Evolutionary conservation across 2,329 filamentous ascomycete species (phyloP), one percentile per base, ranked within the genome.

Genomic region (Venturia effusa): DNA sequence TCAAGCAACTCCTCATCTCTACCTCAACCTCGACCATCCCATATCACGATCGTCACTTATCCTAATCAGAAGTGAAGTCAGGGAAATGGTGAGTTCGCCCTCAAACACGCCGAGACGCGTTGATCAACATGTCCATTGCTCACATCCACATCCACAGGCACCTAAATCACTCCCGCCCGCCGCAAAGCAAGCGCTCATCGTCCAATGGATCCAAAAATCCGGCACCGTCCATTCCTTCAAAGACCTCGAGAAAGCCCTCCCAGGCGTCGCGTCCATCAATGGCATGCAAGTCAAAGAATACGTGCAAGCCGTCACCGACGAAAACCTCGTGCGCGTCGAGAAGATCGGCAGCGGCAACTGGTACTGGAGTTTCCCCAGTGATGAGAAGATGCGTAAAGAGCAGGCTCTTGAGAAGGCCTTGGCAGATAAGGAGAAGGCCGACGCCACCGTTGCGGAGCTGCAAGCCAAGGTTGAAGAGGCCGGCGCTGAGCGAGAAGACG

Each of bases 321-420:
- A 88, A 64, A 79, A 78, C 68, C 80, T 81, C 68, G 81, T 88
- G 66, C 80, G 80, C 22, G 82, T 87, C 34, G 86, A 88, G 75
- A 88, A 88, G 73, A 88, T 89, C 68, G 86, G 86, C 54, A 86
- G 80, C 67, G 85, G 84, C 34, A 88, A 88, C 71, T 89, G 86
- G 86, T 88, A 88, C 74, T 89, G 86, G 86, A 82, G 80, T 67
- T 88, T 88, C 71, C 77, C 74, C 22, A 83, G 80, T 34, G 84
- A 87, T 62, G 83, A 83, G 69, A 80, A 77, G 70, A 80, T 79
- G 59, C 71, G 74, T 22, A 76, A 75, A 64, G 75, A 82, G 64
- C 67, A 66, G 51, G 69, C 70, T 8, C 70, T 79, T 32, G 70
- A 70, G 3, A 73, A 74, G 32, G 74, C 74, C 0, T 72, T 72